Conservation (phyloP, 192 early-diverging fungal genomes). For the Phlyctochytrium bullatum region DNA sequence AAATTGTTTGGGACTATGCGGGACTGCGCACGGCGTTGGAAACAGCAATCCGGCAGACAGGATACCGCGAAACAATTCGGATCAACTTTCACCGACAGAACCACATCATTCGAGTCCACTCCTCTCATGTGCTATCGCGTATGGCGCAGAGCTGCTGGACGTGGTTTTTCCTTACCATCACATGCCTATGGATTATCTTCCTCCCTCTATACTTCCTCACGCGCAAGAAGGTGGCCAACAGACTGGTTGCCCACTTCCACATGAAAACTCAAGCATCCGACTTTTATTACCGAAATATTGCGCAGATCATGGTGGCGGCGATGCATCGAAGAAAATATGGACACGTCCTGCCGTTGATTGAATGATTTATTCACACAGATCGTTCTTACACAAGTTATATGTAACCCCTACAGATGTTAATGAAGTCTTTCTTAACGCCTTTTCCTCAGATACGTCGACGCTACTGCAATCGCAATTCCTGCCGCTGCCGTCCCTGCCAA, state of each 20-base stretch:
- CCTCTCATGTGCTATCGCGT: constrained; percentile 22
- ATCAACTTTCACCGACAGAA: constrained; percentile 34
- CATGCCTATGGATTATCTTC: constrained; percentile 47
- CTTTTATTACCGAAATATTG: constrained; percentile 18
- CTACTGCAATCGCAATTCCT: too few species aligned
- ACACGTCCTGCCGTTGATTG: too few species aligned
- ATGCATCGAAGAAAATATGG: too few species aligned
- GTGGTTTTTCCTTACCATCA: constrained; percentile 32
- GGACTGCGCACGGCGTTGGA: constrained; percentile 22
- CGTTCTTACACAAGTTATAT: too few species aligned
- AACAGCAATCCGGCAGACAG: constrained; percentile 29
- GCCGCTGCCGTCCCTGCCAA: too few species aligned
- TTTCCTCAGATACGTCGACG: too few species aligned
- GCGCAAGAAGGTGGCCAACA: constrained; percentile 1
- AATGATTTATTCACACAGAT: too few species aligned
- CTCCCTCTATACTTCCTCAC: constrained; percentile 25
- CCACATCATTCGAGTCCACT: constrained; percentile 27
- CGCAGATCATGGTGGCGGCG: neutral
- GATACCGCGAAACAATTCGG: constrained; percentile 31
- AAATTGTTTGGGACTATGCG: constrained; percentile 42
- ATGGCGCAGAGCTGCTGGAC: constrained; percentile 20
- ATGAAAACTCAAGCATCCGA: neutral
- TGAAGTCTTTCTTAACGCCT: too few species aligned
- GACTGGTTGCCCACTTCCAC: constrained; percentile 12
- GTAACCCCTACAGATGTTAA: too few species aligned